Evolutionary conservation across 1,284 basidiomycete species (phyloP).

Genomic region (Ganoderma lingzhi): DNA sequence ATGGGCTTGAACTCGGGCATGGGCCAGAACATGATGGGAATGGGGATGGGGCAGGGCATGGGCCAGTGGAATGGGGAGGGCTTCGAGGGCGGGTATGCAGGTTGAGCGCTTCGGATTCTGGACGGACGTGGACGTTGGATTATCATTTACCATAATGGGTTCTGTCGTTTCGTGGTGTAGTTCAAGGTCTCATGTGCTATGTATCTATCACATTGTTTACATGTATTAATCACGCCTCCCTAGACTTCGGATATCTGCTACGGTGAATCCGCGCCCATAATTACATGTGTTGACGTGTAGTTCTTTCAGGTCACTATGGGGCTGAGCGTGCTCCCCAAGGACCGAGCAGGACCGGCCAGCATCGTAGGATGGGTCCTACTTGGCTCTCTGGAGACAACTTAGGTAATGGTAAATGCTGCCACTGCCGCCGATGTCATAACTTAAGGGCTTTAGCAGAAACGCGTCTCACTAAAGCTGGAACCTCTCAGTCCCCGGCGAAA

Average conservation of each 20-base stretch:
- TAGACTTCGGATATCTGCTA: not conserved
- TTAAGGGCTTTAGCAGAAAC: too few relatives aligned
- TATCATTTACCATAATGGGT: not conserved
- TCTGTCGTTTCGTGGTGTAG: not conserved
- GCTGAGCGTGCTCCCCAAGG: too few relatives aligned
- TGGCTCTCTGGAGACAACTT: too few relatives aligned
- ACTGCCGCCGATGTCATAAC: too few relatives aligned
- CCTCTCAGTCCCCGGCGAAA: too few relatives aligned
- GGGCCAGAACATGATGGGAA: constrained; percentile 34
- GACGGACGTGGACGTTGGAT: not conserved
- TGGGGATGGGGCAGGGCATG: constrained; percentile 32
- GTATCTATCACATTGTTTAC: constrained; percentile 1
- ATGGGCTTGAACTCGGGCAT: constrained; percentile 34
- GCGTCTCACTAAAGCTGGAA: too few relatives aligned
- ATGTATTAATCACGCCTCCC: not conserved
- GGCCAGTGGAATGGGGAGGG: constrained; percentile 37
- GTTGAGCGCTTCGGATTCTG: constrained; percentile 10
- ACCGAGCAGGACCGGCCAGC: too few relatives aligned
- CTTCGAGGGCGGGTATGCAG: constrained; percentile 32
- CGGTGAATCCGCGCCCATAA: too few relatives aligned
- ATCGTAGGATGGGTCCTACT: too few relatives aligned
- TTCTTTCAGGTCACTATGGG: too few relatives aligned
- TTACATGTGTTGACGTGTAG: too few relatives aligned
- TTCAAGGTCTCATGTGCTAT: not conserved
- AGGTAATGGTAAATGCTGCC: too few relatives aligned